Evolutionary conservation across 2,329 filamentous ascomycete genomes (phyloP).

Genomic region (Harringtonia aguacate): DNA sequence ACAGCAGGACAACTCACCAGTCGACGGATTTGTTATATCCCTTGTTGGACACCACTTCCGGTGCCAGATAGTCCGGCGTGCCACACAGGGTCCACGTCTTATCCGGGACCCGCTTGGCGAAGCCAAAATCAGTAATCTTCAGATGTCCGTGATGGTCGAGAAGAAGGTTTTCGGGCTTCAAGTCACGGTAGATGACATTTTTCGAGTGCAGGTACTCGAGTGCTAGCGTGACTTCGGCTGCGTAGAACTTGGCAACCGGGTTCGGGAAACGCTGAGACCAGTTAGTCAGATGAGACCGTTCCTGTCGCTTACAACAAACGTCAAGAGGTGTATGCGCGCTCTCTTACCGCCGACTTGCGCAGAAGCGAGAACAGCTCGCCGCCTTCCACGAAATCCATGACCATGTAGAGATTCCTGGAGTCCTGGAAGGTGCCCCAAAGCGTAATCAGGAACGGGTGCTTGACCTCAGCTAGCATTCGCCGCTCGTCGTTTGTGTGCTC

Average conservation of each 20-base stretch:
- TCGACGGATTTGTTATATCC: constrained; percentile 99
- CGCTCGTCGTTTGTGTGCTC: constrained; percentile 99
- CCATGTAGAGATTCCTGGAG: constrained; percentile 94
- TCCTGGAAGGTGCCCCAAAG: constrained; percentile 99
- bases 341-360: constrained; percentile 75
- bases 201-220: constrained; percentile 90
- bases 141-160: constrained; percentile 88
- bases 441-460: constrained; percentile 95
- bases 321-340: not conserved
- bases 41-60: constrained; percentile 97
- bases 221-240: constrained; percentile 90
- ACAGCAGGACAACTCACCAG: constrained; percentile 58
- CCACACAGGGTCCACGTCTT: constrained; percentile 99
- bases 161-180: constrained; percentile 91
- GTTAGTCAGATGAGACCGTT: not conserved
- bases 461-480: constrained; percentile 90
- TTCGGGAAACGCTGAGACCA: constrained; percentile 86
- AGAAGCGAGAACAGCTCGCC: constrained; percentile 94
- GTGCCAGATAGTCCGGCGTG: constrained; percentile 93
- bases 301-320: not conserved
- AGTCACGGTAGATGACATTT: constrained; percentile 94
- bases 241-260: constrained; percentile 97
- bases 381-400: constrained; percentile 99
- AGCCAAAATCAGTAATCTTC: constrained; percentile 97
- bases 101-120: constrained; percentile 95